Conservation (phyloP, 2,329 filamentous ascomycete genomes). For the Alternaria solani region DNA sequence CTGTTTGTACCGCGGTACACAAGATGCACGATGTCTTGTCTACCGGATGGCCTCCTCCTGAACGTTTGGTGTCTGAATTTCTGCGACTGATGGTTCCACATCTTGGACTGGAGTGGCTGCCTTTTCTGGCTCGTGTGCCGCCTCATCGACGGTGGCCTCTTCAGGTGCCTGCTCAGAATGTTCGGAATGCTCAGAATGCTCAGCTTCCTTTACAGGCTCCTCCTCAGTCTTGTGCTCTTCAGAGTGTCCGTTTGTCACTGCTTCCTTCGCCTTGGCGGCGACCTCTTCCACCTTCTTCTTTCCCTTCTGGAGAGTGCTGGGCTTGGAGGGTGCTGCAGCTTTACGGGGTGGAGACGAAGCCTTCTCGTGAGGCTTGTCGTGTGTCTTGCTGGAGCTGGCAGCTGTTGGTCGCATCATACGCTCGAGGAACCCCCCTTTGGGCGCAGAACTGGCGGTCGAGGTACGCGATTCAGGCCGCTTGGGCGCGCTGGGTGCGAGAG, state of each 20-base stretch:
- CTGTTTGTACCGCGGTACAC: not conserved
- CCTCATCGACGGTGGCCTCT: constrained; percentile 10
- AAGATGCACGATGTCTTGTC: not conserved
- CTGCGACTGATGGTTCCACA: constrained; percentile 31
- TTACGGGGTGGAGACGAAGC: constrained; percentile 49
- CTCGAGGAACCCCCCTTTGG: constrained; percentile 77
- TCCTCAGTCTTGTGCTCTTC: constrained; percentile 19
- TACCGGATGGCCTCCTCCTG: constrained; percentile 37
- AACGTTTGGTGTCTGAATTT: constrained; percentile 35
- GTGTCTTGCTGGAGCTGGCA: constrained; percentile 71
- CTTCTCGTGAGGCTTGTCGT: constrained; percentile 65
- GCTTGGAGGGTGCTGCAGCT: constrained; percentile 32
- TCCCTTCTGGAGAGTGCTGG: constrained; percentile 40
- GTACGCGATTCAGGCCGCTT: constrained; percentile 63
- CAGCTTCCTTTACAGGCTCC: constrained; percentile 19
- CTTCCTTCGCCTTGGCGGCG: constrained; percentile 46
- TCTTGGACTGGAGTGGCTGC: constrained; percentile 28
- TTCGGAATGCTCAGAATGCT: constrained; percentile 2
- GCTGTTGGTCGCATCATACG: constrained; percentile 83
- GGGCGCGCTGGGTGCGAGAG: constrained; percentile 42
- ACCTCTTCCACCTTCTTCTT: constrained; percentile 50
- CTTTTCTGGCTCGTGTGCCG: constrained; percentile 13
- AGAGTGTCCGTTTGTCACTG: constrained; percentile 38
- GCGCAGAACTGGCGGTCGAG: constrained; percentile 62
- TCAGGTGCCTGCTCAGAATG: constrained; percentile 14